Conservation (phyloP, 768 basidiomycete genomes). For the Tricholomella constricta region DNA sequence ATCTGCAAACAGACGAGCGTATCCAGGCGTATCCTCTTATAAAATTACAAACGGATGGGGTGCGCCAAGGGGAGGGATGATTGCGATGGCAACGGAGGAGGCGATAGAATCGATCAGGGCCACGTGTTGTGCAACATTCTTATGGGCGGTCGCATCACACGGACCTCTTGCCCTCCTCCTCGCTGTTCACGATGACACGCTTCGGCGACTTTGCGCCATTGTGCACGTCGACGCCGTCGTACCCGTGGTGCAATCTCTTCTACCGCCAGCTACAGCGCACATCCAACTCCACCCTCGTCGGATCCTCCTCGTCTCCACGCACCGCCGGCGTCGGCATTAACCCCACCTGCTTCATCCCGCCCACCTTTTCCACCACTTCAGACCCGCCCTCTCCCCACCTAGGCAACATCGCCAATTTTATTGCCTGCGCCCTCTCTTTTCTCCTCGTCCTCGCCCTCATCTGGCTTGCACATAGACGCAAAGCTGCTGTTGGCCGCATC, state of each 20-base stretch:
- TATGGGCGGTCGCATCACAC: background rate
- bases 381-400: conserved; percentile 29
- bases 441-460: conserved; percentile 61
- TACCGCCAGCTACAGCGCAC: conserved; percentile 65
- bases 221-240: conserved; percentile 71
- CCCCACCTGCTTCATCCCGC: conserved; percentile 75
- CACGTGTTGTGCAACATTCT: background rate
- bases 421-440: conserved; percentile 76
- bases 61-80: background rate
- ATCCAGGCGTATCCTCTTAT: too few species aligned
- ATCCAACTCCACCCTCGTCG: conserved; percentile 40
- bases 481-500: conserved; percentile 88
- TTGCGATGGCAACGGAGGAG: background rate
- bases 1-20: too few species aligned
- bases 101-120: background rate
- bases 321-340: conserved; percentile 83
- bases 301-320: conserved; percentile 42
- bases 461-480: conserved; percentile 58
- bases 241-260: conserved; percentile 95
- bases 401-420: conserved; percentile 86
- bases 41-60: too few species aligned
- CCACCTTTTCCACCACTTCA: conserved; percentile 55
- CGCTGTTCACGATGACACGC: conserved; percentile 36
- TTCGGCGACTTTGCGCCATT: conserved; percentile 77
- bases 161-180: background rate